Base-by-base conservation (phyloP, 306 rosid species). In the Quercus mongolica region DNA sequence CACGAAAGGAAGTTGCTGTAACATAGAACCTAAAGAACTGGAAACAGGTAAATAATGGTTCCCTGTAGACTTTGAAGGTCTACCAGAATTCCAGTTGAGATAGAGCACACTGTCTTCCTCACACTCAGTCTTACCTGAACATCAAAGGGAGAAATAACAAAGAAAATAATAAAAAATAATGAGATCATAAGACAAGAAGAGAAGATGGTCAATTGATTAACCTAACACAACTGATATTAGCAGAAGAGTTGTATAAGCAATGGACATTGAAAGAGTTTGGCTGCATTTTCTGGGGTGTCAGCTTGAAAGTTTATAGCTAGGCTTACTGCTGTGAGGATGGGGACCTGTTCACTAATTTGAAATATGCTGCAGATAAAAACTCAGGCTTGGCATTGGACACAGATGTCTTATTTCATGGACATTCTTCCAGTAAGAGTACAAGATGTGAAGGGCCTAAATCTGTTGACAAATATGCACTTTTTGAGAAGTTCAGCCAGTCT, bases 401-500 rank as follows among this genome's bases (percentile, higher is more conserved):
- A 62, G 75, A 72, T 71, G 78, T 86, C 71, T 64, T 76, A 35
- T 82, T 68, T 56, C 33, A 41, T 74, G 76, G 78, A 59, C 49
- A 65, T 78, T 75, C 83, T 31, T 85, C 67, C 56, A 26, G 57
- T 74, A 80, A 62, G 83, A 79, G 83, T 73, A 80, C 81, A 21
- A 82, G 78, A 58, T 78, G 78, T 69, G 87, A 79, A 64, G 79
- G 65, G 82, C 64, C 76, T 35, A 80, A 80, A 81, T 61, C 63
- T 76, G 75, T 30, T 10, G 84, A 84, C 19, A 87, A 72, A 55
- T 85, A 83, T 76, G 78, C 80, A 38, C 86, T 81, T 80, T 90
- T 95, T 74, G 84, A 84, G 85, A 90, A 81, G 69, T 89, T 90
- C 76, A 85, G 93, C 79, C 78, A 74, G 56, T 86, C 98, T 80